Evolutionary conservation across 768 basidiomycete genomes (phyloP).

Genomic region (Auricularia sp.): DNA sequence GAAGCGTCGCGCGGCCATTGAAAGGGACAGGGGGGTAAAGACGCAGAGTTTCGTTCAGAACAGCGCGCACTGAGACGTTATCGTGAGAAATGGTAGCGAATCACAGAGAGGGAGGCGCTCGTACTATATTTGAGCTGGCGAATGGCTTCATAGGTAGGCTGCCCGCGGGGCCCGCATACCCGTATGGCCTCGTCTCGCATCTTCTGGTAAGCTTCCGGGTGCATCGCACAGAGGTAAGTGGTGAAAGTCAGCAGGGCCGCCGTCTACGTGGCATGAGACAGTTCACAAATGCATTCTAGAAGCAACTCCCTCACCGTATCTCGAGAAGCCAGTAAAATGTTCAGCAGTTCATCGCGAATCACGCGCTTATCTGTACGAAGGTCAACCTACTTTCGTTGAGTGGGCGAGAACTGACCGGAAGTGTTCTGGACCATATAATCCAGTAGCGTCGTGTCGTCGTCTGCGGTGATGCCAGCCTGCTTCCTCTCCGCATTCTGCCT

Average conservation of each 20-base stretch:
- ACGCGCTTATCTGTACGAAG: slow-evolving; percentile 41
- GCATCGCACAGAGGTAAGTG: slow-evolving; percentile 57
- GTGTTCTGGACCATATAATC: slow-evolving; percentile 59
- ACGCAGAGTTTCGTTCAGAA: slow-evolving; percentile 69
- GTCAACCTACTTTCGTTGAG: slow-evolving; percentile 2
- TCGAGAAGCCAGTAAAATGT: slow-evolving; percentile 64
- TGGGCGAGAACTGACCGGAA: slow-evolving; percentile 22
- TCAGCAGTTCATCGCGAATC: slow-evolving; percentile 72
- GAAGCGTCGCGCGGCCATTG: slow-evolving; percentile 46
- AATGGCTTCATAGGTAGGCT: slow-evolving; percentile 48
- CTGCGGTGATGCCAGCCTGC: slow-evolving; percentile 23
- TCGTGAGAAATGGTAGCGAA: not conserved
- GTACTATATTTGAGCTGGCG: slow-evolving; percentile 57
- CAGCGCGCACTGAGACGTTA: slow-evolving; percentile 46
- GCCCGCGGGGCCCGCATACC: slow-evolving; percentile 37
- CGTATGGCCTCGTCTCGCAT: slow-evolving; percentile 53
- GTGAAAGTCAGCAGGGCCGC: slow-evolving; percentile 61
- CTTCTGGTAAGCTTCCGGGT: slow-evolving; percentile 46
- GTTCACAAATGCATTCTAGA: not conserved
- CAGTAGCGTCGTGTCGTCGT: slow-evolving; percentile 52
- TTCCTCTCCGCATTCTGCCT: slow-evolving; percentile 32
- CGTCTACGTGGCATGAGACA: slow-evolving; percentile 35
- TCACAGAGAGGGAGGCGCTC: slow-evolving; percentile 11
- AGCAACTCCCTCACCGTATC: slow-evolving; percentile 49
- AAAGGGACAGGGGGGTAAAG: slow-evolving; percentile 73